Percentiles rank a stretch among this genome's conserved stretches.
phyloP scores from a whole-genome alignment of 1,139 yeast genomes.

The Pichia kudriavzevii region DNA sequence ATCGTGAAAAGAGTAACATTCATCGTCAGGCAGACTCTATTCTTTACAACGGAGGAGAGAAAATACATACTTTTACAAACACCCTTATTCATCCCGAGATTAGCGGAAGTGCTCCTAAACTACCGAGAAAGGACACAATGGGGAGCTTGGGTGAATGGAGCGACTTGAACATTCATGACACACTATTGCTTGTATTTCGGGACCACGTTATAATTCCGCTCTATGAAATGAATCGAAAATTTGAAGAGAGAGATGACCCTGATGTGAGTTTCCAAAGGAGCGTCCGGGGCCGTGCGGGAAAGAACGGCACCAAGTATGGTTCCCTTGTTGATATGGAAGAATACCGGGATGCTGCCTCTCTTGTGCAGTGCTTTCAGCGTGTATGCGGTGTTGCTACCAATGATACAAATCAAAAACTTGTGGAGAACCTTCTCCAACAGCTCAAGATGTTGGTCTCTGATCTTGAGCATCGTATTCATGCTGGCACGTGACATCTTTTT shows the following conservation, averaged over 20 bases:
- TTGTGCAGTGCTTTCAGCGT: conserved; percentile 46
- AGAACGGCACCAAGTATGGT: background rate
- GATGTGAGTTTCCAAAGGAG: conserved; percentile 8
- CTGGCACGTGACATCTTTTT: conserved; percentile 2
- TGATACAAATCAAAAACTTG: conserved; percentile 45
- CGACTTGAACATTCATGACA: conserved; percentile 17
- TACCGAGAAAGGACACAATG: background rate
- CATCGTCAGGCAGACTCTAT: conserved; percentile 10
- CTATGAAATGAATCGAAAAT: conserved; percentile 32
- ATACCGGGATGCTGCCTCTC: conserved; percentile 5
- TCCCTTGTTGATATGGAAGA: conserved; percentile 1
- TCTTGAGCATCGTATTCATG: conserved; percentile 1
- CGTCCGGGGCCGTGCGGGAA: background rate
- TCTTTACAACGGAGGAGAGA: conserved; percentile 10
- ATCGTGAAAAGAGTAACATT: conserved; percentile 5
- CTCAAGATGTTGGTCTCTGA: background rate
- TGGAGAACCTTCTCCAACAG: conserved; percentile 39
- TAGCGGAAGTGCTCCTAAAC: conserved; percentile 2
- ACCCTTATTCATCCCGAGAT: conserved; percentile 14
- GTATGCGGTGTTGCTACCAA: conserved; percentile 42
- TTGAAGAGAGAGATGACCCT: conserved; percentile 18
- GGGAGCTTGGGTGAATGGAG: conserved; percentile 16
- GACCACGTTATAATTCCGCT: conserved; percentile 43
- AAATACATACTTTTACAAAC: conserved; percentile 12
- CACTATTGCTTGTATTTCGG: conserved; percentile 37